phyloP scores from a whole-genome alignment of 768 basidiomycete species.

The Rhodosporidiobolus odoratus region DNA sequence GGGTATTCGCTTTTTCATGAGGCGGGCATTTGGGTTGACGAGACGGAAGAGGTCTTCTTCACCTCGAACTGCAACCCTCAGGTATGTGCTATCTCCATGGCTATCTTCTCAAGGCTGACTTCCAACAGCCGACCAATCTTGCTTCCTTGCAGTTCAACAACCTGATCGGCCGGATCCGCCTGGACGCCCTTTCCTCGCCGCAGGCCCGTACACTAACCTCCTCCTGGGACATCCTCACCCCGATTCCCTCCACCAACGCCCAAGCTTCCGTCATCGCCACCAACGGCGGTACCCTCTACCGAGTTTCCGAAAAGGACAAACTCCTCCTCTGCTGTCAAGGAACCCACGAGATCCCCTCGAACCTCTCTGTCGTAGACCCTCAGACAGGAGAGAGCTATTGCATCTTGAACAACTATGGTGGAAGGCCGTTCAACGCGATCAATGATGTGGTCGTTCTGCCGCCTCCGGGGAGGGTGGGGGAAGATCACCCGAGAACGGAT shows the following conservation, averaged over 20 bases:
- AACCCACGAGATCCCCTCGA: conserved; percentile 6
- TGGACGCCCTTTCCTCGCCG: conserved; percentile 54
- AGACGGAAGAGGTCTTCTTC: conserved; percentile 70
- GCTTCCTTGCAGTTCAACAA: conserved; percentile 55
- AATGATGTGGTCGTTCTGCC: conserved; percentile 74
- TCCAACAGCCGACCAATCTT: background rate
- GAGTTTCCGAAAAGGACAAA: background rate
- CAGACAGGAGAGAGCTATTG: background rate
- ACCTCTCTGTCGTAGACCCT: background rate
- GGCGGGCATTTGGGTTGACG: conserved; percentile 63
- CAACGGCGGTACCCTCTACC: conserved; percentile 21
- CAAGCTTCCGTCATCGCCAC: background rate
- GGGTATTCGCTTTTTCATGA: conserved; percentile 67
- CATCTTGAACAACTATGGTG: conserved; percentile 57
- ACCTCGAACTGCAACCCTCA: conserved; percentile 51
- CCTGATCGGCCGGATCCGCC: conserved; percentile 58
- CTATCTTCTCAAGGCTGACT: background rate
- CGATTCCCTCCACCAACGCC: background rate
- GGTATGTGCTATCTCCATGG: background rate
- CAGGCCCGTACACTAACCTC: background rate
- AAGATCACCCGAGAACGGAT: background rate
- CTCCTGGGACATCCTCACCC: background rate
- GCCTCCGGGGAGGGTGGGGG: background rate
- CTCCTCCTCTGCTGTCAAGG: conserved; percentile 29
- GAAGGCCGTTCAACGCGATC: conserved; percentile 73